phyloP scores from a whole-genome alignment of 2,329 filamentous ascomycete genomes.

The Curvularia lunata region DNA sequence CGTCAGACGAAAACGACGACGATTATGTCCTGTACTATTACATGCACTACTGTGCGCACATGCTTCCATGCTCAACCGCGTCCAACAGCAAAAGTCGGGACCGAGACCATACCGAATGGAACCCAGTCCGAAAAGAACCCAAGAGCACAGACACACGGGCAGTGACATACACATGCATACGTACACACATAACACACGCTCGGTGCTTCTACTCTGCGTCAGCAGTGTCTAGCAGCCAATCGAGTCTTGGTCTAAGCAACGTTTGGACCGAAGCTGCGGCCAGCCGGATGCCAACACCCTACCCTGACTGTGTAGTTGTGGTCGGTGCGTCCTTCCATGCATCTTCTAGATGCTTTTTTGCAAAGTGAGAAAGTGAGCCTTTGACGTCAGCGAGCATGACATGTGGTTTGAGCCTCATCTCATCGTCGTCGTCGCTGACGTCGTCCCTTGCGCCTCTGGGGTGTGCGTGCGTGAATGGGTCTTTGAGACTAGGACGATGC shows the following conservation, averaged over 20 bases:
- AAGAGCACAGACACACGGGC: background rate
- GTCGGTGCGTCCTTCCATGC: constrained; percentile 3
- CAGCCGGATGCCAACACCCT: background rate
- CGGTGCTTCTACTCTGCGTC: background rate
- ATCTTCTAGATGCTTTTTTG: constrained; percentile 7
- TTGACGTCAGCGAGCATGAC: background rate
- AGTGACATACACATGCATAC: background rate
- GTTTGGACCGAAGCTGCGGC: constrained; percentile 4
- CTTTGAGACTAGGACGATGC: background rate
- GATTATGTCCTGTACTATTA: background rate
- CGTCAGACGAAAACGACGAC: background rate
- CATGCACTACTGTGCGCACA: background rate
- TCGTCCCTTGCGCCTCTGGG: background rate
- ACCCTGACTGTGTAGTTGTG: background rate
- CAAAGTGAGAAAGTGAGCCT: background rate
- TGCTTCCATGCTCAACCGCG: background rate
- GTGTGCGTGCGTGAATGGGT: background rate
- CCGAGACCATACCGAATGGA: constrained; percentile 3
- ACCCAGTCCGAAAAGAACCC: background rate
- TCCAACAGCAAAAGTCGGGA: background rate
- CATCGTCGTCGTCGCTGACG: background rate
- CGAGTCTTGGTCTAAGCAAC: background rate
- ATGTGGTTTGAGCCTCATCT: constrained; percentile 1
- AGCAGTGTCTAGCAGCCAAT: constrained; percentile 1
- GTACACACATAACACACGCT: background rate